Base-by-base conservation (phyloP, 129 eudicot genomes). In the Tagetes erecta region DNA sequence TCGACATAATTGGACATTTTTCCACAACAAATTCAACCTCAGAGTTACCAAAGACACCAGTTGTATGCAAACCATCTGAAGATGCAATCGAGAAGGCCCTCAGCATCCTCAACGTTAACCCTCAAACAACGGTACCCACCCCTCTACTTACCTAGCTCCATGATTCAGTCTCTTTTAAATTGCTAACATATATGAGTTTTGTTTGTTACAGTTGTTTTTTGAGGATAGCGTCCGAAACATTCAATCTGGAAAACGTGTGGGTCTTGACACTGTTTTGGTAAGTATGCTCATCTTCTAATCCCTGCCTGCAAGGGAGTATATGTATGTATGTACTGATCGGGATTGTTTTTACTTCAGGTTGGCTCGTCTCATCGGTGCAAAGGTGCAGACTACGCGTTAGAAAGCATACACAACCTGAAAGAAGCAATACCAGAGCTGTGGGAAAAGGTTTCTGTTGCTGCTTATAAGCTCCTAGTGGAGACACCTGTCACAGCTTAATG, bases 401-500 rank as follows among this genome's bases (percentile, higher is more conserved):
- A 90, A 78, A 93, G 96, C 86, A 93, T 93, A 34, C 98, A 93
- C 77, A 90, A 93, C 74, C 68, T 93, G 0, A 78, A 86, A 77
- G 98, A 93, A 80, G 97, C 97, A 27, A 71, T 93, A 11, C 98
- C 98, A 2, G 92, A 90, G 83, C 87, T 93, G 0, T 93, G 98
- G 96, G 90, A 83, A 45, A 83, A 77, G 70, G 68, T 76, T 2
- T 14, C 87, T 0, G 89, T 81, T 45, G 89, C 79, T 50, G 80
- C 70, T 62, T 86, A 87, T 83, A 78, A 51, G 27, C 49, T 83
- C 0, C 85, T 88, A 4, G 90, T 80, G 53, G 98, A 93, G 83
- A 88, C 98, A 67, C 84, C 91, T 5, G 97, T 90, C 51, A 87
- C 86, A 38, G 98, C 98, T 63, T 78, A 71, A 78, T 20, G 27